Percentiles rank a stretch among this genome's conserved stretches.
These are phyloP conservation scores for Pseudogymnoascus sp. DNA, from an alignment of 2,329 filamentous ascomycete species.

Conservation along the genomic window DNA sequence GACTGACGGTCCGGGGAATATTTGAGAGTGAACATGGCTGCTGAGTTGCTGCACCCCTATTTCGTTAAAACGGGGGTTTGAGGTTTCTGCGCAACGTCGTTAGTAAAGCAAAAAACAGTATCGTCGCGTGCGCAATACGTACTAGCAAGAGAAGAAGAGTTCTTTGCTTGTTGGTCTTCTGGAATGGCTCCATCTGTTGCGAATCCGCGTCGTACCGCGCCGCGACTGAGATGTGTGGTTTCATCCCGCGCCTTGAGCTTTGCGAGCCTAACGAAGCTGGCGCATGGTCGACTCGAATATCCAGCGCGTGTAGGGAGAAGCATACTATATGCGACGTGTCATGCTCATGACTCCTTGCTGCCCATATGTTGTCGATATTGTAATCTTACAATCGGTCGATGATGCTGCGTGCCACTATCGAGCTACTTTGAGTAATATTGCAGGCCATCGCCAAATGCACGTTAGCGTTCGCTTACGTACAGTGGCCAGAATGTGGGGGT, in stretches of 20 bases:
- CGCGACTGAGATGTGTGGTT: constrained; percentile 22
- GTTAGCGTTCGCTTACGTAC: constrained; percentile 6
- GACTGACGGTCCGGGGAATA: constrained; percentile 58
- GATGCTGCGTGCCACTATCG: constrained; percentile 3
- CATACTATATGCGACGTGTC: constrained; percentile 22
- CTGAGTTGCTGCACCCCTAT: constrained; percentile 94
- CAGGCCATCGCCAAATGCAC: constrained; percentile 4
- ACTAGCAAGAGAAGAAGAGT: constrained; percentile 16
- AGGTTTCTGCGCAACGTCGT: constrained; percentile 24
- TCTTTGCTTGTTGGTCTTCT: constrained; percentile 1
- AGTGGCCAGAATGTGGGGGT: background rate
- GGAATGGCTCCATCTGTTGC: constrained; percentile 18
- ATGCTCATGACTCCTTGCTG: constrained; percentile 4
- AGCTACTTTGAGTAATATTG: constrained; percentile 1
- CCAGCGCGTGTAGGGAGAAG: constrained; percentile 26
- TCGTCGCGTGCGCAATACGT: constrained; percentile 11
- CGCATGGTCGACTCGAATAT: constrained; percentile 25
- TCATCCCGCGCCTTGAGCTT: constrained; percentile 38
- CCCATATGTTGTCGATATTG: constrained; percentile 7
- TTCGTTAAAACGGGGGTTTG: constrained; percentile 72
- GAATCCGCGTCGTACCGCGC: constrained; percentile 39
- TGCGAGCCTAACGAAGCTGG: constrained; percentile 46
- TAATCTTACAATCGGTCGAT: constrained; percentile 7
- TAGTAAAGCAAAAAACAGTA: constrained; percentile 9
- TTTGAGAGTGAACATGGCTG: constrained; percentile 69